Base-by-base conservation (phyloP, 2,329 filamentous ascomycete genomes). In the Aspergillus unguis region DNA sequence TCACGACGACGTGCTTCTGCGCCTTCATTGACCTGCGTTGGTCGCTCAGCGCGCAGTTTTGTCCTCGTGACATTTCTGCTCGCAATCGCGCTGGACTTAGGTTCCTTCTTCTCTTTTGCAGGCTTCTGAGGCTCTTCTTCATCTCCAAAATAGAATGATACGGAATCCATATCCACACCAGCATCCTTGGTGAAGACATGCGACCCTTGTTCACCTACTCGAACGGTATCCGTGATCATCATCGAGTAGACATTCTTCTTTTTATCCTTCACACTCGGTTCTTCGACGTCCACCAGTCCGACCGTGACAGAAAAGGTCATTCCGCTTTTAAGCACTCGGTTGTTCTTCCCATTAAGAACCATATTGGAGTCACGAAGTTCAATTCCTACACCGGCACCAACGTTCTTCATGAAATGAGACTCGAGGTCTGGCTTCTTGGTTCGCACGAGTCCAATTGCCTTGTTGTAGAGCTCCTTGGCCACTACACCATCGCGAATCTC, bases 91-190 rank as follows among this genome's bases (percentile, higher is more conserved):
- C 90, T 91, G 6, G 94, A 87, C 40, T 87, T 84, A 0, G 85
- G 79, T 63, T 92, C 85, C 73, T 95, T 95, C 62, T 81, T 79
- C 65, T 94, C 95, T n/a, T 90, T 88, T 7, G 88, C 82, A 31
- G 89, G 88, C 70, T 90, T 85, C 58, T 90, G 84, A 61, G 95
- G 89, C 67, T 77, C 75, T 58, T 95, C 90, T 56, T 96, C 91
- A 62, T 97, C 92, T 68, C 96, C 95, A 79, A 99, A 99, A 75
- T 96, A 97, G 78, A 99, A 99, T 0, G 92, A 96, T 36, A 92
- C 92, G 3, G 91, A 91, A 65, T 97, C 94, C 54, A 95, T 84
- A 66, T 96, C 92, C 28, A 89, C 88, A 2, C 92, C 86, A 0
- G 92, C 92, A 67, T 96, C 92, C 54, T 90, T 91, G 17, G 94